A percentile compares a stretch with the other conserved stretches of the same genome.
These are phyloP conservation scores for Oryza coarctata DNA, from an alignment of 176 grass and related monocot species.

Conservation along the genomic window DNA sequence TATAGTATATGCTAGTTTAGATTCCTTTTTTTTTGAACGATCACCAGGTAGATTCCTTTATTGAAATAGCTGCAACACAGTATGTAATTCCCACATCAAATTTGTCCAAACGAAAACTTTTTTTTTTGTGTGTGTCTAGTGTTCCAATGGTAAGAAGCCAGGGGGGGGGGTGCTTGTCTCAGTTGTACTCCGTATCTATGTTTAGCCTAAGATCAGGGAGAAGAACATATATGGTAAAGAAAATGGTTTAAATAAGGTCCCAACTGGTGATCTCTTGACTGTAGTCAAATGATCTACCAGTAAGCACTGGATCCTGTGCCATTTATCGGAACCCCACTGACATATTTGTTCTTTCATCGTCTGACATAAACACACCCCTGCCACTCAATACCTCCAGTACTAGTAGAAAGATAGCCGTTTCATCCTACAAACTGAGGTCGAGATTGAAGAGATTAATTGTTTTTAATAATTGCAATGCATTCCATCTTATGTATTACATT, in stretches of 20 bases:
- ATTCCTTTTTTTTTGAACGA: too few relatives aligned
- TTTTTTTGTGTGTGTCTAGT: too few relatives aligned
- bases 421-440: neutral
- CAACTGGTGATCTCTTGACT: constrained; percentile 72
- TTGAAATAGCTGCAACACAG: neutral
- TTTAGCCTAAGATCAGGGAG: neutral
- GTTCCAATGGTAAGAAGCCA: too few relatives aligned
- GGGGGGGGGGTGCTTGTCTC: too few relatives aligned
- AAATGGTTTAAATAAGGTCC: constrained; percentile 59
- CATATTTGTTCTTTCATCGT: too few relatives aligned
- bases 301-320: constrained; percentile 54
- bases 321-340: too few relatives aligned
- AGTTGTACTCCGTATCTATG: too few relatives aligned
- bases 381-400: too few relatives aligned
- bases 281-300: constrained; percentile 67
- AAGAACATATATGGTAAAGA: neutral
- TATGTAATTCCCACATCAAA: too few relatives aligned
- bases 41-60: neutral
- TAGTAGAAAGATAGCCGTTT: neutral
- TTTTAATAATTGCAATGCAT: neutral
- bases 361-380: too few relatives aligned
- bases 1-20: neutral
- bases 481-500: neutral
- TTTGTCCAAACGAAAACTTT: too few relatives aligned
- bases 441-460: neutral